Percentiles rank a stretch among this genome's conserved stretches.
These are phyloP conservation scores for Hericium alpestre DNA, from an alignment of 768 basidiomycete species.

Conservation along the genomic window DNA sequence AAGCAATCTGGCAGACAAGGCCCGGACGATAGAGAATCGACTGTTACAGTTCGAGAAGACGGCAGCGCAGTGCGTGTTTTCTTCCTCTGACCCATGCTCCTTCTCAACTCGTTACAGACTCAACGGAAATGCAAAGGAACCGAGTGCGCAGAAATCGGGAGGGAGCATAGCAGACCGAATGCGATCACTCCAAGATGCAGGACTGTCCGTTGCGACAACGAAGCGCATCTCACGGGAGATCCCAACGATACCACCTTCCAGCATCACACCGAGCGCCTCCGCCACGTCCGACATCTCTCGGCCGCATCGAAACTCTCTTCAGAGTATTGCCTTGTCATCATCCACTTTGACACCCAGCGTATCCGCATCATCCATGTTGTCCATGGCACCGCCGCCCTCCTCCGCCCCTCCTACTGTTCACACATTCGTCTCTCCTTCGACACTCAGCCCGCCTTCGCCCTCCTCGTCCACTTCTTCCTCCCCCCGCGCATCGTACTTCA, in stretches of 20 bases:
- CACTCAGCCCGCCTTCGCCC: constrained; percentile 69
- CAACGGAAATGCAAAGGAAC: constrained; percentile 6
- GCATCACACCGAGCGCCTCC: constrained; percentile 8
- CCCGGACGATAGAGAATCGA: constrained; percentile 34
- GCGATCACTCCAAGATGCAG: constrained; percentile 61
- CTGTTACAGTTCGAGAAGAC: constrained; percentile 36
- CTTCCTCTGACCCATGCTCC: background rate
- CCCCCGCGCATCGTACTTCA: constrained; percentile 30
- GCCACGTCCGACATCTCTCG: constrained; percentile 23
- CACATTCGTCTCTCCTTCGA: constrained; percentile 57
- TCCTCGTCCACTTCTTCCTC: constrained; percentile 60
- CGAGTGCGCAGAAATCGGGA: constrained; percentile 28
- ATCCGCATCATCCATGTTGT: constrained; percentile 17
- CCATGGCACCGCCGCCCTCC: constrained; percentile 17
- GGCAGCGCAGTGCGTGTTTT: constrained; percentile 18
- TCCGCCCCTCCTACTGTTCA: constrained; percentile 24
- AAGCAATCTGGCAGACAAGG: constrained; percentile 27
- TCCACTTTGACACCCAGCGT: constrained; percentile 15
- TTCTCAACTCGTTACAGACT: constrained; percentile 2
- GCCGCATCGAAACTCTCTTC: constrained; percentile 11
- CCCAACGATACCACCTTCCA: constrained; percentile 23
- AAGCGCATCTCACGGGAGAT: constrained; percentile 53
- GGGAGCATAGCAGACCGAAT: constrained; percentile 75
- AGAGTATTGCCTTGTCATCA: constrained; percentile 11
- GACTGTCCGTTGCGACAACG: constrained; percentile 40